phyloP scores from a whole-genome alignment of 371 early-diverging fungal species.

The Ecytonucleospora hepatopenaei region DNA sequence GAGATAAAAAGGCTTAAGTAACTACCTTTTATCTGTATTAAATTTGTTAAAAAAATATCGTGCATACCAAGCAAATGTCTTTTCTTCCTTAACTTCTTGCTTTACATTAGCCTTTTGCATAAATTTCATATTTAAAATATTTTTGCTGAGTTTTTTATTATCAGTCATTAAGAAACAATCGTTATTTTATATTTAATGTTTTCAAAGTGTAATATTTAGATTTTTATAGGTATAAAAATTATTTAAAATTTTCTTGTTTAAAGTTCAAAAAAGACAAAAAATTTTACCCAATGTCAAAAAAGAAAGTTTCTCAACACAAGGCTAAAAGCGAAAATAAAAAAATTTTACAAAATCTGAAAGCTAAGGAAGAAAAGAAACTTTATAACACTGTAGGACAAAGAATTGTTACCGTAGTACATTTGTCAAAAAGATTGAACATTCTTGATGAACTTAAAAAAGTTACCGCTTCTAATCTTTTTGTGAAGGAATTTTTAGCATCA shows the following conservation, averaged over 20 bases:
- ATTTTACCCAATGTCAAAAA: background rate
- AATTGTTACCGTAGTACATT: conserved; percentile 1
- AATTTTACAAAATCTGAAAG: background rate
- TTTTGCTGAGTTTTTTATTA: conserved; percentile 3
- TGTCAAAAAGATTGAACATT: background rate
- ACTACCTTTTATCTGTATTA: background rate
- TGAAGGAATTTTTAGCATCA: background rate
- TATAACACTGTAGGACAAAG: background rate
- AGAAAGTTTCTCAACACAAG: background rate
- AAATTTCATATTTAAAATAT: conserved; percentile 14
- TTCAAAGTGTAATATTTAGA: background rate
- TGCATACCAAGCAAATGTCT: conserved; percentile 19
- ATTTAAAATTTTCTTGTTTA: background rate
- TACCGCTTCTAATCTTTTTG: conserved; percentile 11
- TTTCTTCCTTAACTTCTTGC: background rate
- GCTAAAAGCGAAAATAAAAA: conserved; percentile 5
- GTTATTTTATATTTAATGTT: background rate
- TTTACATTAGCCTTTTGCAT: conserved; percentile 4
- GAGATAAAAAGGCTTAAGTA: too few species aligned
- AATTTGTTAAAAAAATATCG: background rate
- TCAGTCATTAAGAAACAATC: background rate
- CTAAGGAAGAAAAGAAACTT: background rate
- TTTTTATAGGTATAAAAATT: background rate
- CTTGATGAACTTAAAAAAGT: conserved; percentile 6
- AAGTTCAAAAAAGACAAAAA: background rate